Base-by-base conservation (phyloP, 192 early-diverging fungal species). In the Backusella liffmaniae region DNA sequence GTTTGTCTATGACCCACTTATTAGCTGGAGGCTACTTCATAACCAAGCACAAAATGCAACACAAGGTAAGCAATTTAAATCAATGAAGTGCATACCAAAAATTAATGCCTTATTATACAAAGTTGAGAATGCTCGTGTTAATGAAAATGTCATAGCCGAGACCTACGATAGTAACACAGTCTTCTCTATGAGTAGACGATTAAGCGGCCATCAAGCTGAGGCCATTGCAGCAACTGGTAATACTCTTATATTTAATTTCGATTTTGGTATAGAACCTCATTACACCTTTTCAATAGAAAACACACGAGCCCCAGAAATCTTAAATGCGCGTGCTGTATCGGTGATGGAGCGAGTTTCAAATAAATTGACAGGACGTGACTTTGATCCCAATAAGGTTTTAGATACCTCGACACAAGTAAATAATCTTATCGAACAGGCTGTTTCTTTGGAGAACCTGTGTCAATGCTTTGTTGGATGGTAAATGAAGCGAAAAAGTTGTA, bases 1-100 rank as follows among this genome's bases (percentile, higher is more conserved):
- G 1, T 99, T 99, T 86, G 96, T 99, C 9, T 95, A 97, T 82
- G 97, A 99, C 78, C 97, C 97, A 16, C 77, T 97, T 66, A 94
- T 97, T 84, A 96, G 95, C 76, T 96, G 94, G 95, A 88, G 94
- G 73, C 84, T 97, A 46, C 78, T 93, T 65, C 84, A 76, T 56
- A 77, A 46, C 65, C 75, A 82, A 13, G 74, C 80, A n/a, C 78
- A 79, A 69, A 86, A 84, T 81, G 82, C 86, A 23, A 75, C 80
- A 3, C 82, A 83, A 80, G 75, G 39, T 62, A 76, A 66, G 16
- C 3, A 30, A 23, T 23, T 39, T 1, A 32, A 32, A 32, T 32
- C 32, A 21, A 32, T 12, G 5, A 18, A 53, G 51, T 44, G 7
- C 0, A 66, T 13, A 18, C 36, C 21, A 16, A 2, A 21, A 39